Evolutionary conservation across 2,329 filamentous ascomycete species (phyloP).

Genomic region (Onygena corvina): DNA sequence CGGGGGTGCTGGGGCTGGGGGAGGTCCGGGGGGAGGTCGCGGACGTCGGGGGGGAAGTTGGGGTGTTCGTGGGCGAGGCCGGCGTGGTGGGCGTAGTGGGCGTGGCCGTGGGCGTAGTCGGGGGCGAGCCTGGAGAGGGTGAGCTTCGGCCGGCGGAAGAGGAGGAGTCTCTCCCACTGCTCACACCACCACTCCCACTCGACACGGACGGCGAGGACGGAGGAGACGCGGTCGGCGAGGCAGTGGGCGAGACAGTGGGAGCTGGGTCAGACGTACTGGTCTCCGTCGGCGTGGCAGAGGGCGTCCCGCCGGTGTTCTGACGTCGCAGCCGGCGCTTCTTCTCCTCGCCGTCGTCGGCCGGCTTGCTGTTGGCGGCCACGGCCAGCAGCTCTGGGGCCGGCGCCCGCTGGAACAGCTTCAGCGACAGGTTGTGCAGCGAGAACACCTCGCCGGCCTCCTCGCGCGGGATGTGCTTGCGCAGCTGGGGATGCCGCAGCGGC

Average conservation of each 20-base stretch:
- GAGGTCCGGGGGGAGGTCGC: not conserved
- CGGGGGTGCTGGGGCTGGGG: not conserved
- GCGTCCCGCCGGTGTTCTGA: slow-evolving; percentile 10
- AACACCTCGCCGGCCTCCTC: slow-evolving; percentile 8
- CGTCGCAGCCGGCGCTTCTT: slow-evolving; percentile 12
- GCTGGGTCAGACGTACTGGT: not conserved
- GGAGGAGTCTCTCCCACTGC: too few relatives aligned
- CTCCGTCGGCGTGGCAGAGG: slow-evolving; percentile 10
- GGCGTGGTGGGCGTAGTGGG: not conserved
- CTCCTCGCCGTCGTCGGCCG: slow-evolving; percentile 3
- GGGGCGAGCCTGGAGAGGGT: too few relatives aligned
- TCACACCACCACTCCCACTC: too few relatives aligned
- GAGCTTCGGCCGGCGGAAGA: too few relatives aligned
- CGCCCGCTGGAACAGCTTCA: slow-evolving; percentile 10
- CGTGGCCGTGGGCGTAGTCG: not conserved
- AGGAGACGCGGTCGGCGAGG: slow-evolving; percentile 4
- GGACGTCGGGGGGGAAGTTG: not conserved
- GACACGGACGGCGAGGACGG: not conserved
- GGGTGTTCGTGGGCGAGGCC: not conserved
- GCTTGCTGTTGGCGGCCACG: slow-evolving; percentile 8
- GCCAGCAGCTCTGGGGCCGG: slow-evolving; percentile 3
- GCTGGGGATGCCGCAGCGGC: slow-evolving; percentile 8
- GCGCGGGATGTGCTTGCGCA: slow-evolving; percentile 4
- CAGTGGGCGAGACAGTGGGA: not conserved
- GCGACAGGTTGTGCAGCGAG: slow-evolving; percentile 9